Conservation (phyloP, 2,329 filamentous ascomycete genomes). For the Ophiostoma ips region DNA sequence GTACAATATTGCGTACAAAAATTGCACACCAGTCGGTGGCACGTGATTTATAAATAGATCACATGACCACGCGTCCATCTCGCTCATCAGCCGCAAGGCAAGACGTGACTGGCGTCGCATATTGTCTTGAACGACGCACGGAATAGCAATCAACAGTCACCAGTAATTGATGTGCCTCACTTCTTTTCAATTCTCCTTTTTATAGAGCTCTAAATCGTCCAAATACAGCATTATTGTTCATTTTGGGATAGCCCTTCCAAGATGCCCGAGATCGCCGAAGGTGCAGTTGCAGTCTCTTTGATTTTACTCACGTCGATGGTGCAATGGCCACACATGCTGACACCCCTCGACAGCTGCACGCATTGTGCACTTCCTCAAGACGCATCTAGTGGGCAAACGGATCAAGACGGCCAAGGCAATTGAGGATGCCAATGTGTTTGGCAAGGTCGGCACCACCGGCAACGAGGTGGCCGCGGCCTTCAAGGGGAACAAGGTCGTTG, state of each 20-base stretch:
- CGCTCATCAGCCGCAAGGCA: slow-evolving; percentile 13
- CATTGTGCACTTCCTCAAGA: slow-evolving; percentile 70
- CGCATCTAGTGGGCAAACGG: slow-evolving; percentile 71
- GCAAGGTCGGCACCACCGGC: slow-evolving; percentile 74
- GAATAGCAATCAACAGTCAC: no score
- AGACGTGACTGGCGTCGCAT: not conserved
- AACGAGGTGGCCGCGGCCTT: slow-evolving; percentile 60
- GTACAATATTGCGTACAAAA: slow-evolving; percentile 8
- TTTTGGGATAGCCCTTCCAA: no score
- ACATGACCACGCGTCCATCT: slow-evolving; percentile 21
- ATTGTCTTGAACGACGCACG: no score
- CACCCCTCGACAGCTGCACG: slow-evolving; percentile 40
- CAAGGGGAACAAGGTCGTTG: slow-evolving; percentile 52
- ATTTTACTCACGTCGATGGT: slow-evolving; percentile 15
- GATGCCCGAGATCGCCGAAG: slow-evolving; percentile 53
- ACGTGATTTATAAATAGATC: slow-evolving; percentile 9
- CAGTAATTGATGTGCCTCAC: no score
- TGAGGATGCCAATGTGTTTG: slow-evolving; percentile 76
- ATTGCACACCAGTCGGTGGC: not conserved
- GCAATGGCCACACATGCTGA: not conserved
- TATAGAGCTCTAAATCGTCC: no score
- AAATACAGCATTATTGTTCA: no score
- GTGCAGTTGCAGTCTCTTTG: no score
- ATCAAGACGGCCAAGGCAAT: slow-evolving; percentile 56
- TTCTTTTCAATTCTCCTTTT: no score